These are phyloP conservation scores for Corchorus olitorius DNA, from an alignment of 345 rosid species.

Conservation along the genomic window DNA sequence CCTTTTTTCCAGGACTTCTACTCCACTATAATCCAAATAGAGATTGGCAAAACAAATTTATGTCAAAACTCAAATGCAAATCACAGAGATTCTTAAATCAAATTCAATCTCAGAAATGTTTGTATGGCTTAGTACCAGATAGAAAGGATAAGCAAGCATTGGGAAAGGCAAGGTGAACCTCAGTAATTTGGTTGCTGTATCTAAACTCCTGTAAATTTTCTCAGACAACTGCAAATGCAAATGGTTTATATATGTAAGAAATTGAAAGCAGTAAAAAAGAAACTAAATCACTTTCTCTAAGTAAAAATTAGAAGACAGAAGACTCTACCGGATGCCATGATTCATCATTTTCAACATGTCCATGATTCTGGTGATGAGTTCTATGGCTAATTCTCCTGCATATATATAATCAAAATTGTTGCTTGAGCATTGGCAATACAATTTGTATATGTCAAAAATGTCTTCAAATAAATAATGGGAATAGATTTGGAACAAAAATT, in stretches of 20 bases:
- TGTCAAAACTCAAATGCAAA: constrained; percentile 3
- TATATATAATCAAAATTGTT: constrained; percentile 13
- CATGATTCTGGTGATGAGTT: constrained; percentile 95
- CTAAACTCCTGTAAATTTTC: constrained; percentile 65
- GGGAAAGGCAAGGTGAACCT: constrained; percentile 88
- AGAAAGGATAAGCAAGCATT: constrained; percentile 89
- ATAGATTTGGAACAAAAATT: not conserved
- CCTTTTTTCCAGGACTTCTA: constrained; percentile 88
- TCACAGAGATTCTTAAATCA: not conserved
- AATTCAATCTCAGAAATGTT: not conserved
- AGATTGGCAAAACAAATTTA: constrained; percentile 12
- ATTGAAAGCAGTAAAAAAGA: not conserved
- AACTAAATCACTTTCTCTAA: not conserved
- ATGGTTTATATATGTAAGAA: not conserved
- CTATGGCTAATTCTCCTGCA: constrained; percentile 94
- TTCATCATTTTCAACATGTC: constrained; percentile 94
- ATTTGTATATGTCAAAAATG: not conserved
- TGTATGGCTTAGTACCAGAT: constrained; percentile 58
- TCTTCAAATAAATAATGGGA: not conserved
- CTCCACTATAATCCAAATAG: constrained; percentile 52
- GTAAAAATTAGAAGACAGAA: not conserved
- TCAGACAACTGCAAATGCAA: constrained; percentile 59
- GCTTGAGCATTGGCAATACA: not conserved
- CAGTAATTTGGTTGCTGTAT: constrained; percentile 43
- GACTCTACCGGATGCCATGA: constrained; percentile 84